Evolutionary conservation across 176 grass and related monocot species (phyloP), one percentile per base, ranked within the genome.

Genomic region (Tuctoria greenei): DNA sequence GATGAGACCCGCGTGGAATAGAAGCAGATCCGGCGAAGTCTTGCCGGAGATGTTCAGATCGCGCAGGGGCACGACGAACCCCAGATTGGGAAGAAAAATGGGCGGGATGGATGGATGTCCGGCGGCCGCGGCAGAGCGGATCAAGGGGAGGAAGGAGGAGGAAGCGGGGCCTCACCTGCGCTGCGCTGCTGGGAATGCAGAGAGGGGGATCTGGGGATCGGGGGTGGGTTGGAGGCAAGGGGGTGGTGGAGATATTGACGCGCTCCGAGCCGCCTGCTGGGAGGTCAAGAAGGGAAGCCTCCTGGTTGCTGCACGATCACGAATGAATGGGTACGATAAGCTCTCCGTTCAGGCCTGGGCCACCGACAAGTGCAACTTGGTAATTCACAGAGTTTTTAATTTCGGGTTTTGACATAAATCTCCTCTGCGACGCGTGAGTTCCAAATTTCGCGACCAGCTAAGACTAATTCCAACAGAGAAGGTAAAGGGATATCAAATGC

Each of bases 171-270:
- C 74, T 76, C 74, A 76, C 74, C 74, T 76, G 74, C 59, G 58
- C 58, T 63, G 73, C 57, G 59, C 59, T 49, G 59, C 44, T 20
- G 7, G 4, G 74, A 64, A 47, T 76, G 60, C 28, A 60, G 50
- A 36, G 43, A 76, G 59, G 43, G 49, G 73, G 73, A 76, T n/a
- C 28, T 75, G 26, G 73, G 58, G 42, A 62, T 34, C 54, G 72
- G 35, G 52, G n/a, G 31, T 61, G 59, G 59, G 59, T 14, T 17
- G 59, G 59, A n/a, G 4, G n/a, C 7, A n/a, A 0, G 10, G 26
- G 9, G 42, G 58, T 5, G 12, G 56, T 27, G 27, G 60, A 50
- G 74, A 76, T 76, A 64, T 76, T 76, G 64, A 76, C 60, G 60
- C 59, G 60, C 27, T 76, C 49, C 27, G 74, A 64, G 74, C 72